A percentile compares a stretch with the other conserved stretches of the same genome.
These are phyloP conservation scores for Cyclotella atomus DNA, from an alignment of 108 stramenopile genomes.

Conservation along the genomic window DNA sequence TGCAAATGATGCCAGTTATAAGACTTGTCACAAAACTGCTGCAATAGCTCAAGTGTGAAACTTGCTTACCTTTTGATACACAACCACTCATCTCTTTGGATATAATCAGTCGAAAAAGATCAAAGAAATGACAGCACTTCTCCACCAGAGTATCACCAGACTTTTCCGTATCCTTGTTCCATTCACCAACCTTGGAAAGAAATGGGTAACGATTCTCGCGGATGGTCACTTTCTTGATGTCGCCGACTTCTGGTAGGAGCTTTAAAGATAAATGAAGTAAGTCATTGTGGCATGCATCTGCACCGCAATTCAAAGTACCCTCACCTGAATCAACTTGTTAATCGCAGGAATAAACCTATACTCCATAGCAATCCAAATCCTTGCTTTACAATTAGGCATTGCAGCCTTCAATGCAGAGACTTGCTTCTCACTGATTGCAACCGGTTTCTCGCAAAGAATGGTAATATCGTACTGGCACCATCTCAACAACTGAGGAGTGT, in stretches of 20 bases:
- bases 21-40: too few species aligned
- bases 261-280: too few species aligned
- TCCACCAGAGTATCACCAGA: constrained; percentile 84
- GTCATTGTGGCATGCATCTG: too few species aligned
- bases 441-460: constrained; percentile 83
- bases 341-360: constrained; percentile 88
- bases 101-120: constrained; percentile 84
- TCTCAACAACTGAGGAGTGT: constrained; percentile 67
- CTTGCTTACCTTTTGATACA: constrained; percentile 36
- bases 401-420: constrained; percentile 55
- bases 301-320: too few species aligned
- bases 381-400: constrained; percentile 52
- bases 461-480: constrained; percentile 72
- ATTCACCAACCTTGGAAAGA: constrained; percentile 76
- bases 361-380: constrained; percentile 90
- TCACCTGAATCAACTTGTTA: constrained; percentile 67
- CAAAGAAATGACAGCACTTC: constrained; percentile 90
- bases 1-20: too few species aligned
- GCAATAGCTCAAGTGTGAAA: too few species aligned
- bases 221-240: constrained; percentile 82
- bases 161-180: constrained; percentile 80
- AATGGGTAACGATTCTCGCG: constrained; percentile 88
- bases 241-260: constrained; percentile 70
- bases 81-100: constrained; percentile 67
- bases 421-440: constrained; percentile 77